Percentiles rank a stretch among this genome's conserved stretches.
phyloP scores from a whole-genome alignment of 2,329 filamentous ascomycete genomes.

The Pyrenophora seminiperda region DNA sequence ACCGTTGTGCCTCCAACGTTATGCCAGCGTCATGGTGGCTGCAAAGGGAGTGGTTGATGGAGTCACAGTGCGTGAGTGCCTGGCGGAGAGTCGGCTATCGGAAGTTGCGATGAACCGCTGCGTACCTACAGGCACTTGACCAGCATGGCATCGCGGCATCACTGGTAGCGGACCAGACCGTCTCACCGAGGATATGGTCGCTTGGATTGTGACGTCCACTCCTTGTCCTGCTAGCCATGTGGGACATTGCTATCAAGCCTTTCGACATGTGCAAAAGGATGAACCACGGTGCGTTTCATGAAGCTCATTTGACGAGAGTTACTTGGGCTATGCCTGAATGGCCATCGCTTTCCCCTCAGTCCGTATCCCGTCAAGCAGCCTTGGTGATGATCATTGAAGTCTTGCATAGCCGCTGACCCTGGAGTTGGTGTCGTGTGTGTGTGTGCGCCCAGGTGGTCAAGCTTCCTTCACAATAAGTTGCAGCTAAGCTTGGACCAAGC shows the following conservation, averaged over 20 bases:
- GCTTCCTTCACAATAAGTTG: not conserved
- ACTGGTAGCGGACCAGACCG: not conserved
- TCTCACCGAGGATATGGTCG: not conserved
- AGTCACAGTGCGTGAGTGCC: too few species aligned
- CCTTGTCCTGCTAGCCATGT: too few species aligned
- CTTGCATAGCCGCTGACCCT: not conserved
- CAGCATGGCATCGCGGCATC: not conserved
- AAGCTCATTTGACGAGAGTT: conserved; percentile 4
- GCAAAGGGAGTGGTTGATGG: too few species aligned
- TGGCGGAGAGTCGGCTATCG: not conserved
- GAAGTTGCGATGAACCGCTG: not conserved
- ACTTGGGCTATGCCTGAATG: conserved; percentile 15
- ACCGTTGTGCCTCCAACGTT: not conserved
- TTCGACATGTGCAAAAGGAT: conserved; percentile 2
- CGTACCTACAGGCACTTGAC: not conserved
- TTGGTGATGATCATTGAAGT: conserved; percentile 1
- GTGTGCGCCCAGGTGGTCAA: too few species aligned
- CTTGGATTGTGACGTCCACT: not conserved
- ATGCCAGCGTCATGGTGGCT: not conserved
- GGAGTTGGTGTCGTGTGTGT: not conserved
- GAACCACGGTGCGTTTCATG: not conserved
- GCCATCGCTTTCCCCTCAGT: conserved; percentile 19
- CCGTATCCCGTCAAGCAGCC: conserved; percentile 19
- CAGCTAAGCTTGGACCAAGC: too few species aligned
- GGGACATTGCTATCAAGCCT: not conserved